Conservation (phyloP, 768 basidiomycete genomes). For the Boletus sp. region DNA sequence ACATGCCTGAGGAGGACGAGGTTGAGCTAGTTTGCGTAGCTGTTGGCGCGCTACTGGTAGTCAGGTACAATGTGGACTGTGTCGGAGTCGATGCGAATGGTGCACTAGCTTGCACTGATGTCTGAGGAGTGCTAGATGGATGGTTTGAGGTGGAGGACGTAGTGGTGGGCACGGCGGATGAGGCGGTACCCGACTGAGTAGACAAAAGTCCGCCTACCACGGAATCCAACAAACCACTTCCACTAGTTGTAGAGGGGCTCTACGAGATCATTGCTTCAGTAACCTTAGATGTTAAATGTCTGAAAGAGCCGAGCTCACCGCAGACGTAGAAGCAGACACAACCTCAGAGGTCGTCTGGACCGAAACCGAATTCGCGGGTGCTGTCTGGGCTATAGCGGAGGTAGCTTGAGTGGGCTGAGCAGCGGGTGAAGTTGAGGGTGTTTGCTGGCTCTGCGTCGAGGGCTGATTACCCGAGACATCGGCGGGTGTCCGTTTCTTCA, state of each 20-base stretch:
- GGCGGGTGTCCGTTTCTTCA: conserved; percentile 58
- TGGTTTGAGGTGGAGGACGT: conserved; percentile 15
- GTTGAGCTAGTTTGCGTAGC: conserved; percentile 22
- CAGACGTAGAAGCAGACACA: conserved; percentile 14
- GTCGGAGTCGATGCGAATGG: conserved; percentile 36
- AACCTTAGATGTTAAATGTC: neutral
- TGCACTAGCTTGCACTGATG: conserved; percentile 14
- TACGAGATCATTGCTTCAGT: conserved; percentile 5
- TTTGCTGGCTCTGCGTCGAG: conserved; percentile 1
- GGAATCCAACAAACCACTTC: conserved; percentile 3
- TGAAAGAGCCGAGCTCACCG: conserved; percentile 16
- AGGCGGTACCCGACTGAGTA: conserved; percentile 16
- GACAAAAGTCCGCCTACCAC: conserved; percentile 11
- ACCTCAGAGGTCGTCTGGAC: conserved; percentile 12
- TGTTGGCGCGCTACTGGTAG: conserved; percentile 15
- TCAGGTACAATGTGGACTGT: conserved; percentile 51
- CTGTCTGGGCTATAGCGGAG: conserved; percentile 12
- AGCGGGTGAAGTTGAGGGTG: conserved; percentile 14
- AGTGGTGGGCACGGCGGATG: conserved; percentile 17
- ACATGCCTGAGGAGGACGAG: conserved; percentile 36
- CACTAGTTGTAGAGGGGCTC: conserved; percentile 12
- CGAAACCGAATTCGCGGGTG: conserved; percentile 12
- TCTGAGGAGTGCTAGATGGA: conserved; percentile 13
- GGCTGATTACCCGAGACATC: neutral
- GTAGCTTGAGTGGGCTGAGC: conserved; percentile 22